Evolutionary conservation across 2,329 filamentous ascomycete species (phyloP), one percentile per base, ranked within the genome.

Genomic region (Monilinia fructicola): DNA sequence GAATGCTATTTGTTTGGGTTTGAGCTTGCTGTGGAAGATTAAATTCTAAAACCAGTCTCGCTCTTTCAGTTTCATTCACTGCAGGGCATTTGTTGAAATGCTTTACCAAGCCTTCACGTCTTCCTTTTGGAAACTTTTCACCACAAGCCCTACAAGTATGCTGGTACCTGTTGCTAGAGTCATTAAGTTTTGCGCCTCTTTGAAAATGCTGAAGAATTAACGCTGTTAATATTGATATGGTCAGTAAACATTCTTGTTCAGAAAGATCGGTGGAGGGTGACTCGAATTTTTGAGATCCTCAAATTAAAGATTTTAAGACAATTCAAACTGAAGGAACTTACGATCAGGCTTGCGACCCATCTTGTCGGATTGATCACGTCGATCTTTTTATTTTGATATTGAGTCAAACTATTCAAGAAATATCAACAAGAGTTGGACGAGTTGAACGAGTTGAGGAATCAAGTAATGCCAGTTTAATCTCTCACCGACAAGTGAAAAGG

Each of bases 121-220:
- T 87, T 69, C 93, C 93, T 77, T 96, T 96, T 70, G 92, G 90
- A 70, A 97, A 97, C 78, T 90, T 90, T 78, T 95, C 90, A 71
- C 92, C 92, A 77, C 92, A 96, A 71, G 88, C 84, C 78, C 91
- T 94, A 85, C 93, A 97, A 16, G 91, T 95, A 76, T 97, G 92
- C 73, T 92, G 89, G 76, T 97, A 97, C 67, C 93, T 87, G 78
- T 96, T 97, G 81, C 91, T 95, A 71, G 91, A 90, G 79, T 97
- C 92, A 76, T 90, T 87, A 74, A 97, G 85, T 80, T 97, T 97
- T 50, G 87, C 85, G 12, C 93, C 93, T 72, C 93, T 87, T 77
- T 91, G 87, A 78, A 97, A 97, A 82, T 92, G 95, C 79, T 94
- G 88, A 78, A 91, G 84, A 77, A 97, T 93, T 73, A 96, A 83